Conservation (phyloP, 768 basidiomycete genomes). For the Cystoderma amianthinum region DNA sequence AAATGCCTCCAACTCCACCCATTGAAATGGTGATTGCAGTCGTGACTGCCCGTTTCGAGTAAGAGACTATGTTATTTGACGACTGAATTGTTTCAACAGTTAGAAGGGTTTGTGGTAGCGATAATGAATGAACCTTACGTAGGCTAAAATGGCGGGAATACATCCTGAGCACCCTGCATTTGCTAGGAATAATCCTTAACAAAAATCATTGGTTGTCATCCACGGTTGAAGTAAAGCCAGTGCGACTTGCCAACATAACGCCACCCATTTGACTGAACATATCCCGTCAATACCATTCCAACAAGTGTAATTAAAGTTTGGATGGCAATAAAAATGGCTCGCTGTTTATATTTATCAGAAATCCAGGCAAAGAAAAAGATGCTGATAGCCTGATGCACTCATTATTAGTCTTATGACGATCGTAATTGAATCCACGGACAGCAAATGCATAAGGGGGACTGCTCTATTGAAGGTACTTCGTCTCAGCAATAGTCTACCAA, state of each 20-base stretch:
- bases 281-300: slow-evolving; percentile 25
- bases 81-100: slow-evolving; percentile 13
- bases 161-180: slow-evolving; percentile 26
- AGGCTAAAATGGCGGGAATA: slow-evolving; percentile 29
- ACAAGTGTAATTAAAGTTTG: slow-evolving; percentile 23
- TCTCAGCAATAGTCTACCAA: slow-evolving; percentile 16
- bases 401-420: too few relatives aligned
- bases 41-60: slow-evolving; percentile 31
- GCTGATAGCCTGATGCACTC: slow-evolving; percentile 26
- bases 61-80: slow-evolving; percentile 26
- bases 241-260: slow-evolving; percentile 31
- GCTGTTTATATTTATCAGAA: slow-evolving; percentile 24
- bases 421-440: slow-evolving; percentile 8
- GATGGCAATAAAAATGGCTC: slow-evolving; percentile 24
- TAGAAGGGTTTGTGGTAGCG: slow-evolving; percentile 1
- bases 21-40: slow-evolving; percentile 26
- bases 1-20: slow-evolving; percentile 31
- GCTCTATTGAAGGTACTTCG: slow-evolving; percentile 27
- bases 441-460: slow-evolving; percentile 26
- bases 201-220: too few relatives aligned
- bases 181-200: slow-evolving; percentile 26
- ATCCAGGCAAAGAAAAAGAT: slow-evolving; percentile 29
- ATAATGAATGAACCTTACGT: slow-evolving; percentile 11
- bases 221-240: too few relatives aligned
- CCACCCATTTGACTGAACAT: slow-evolving; percentile 16